Conservation (phyloP, 2,329 filamentous ascomycete species). For the Hypocreales sp. region DNA sequence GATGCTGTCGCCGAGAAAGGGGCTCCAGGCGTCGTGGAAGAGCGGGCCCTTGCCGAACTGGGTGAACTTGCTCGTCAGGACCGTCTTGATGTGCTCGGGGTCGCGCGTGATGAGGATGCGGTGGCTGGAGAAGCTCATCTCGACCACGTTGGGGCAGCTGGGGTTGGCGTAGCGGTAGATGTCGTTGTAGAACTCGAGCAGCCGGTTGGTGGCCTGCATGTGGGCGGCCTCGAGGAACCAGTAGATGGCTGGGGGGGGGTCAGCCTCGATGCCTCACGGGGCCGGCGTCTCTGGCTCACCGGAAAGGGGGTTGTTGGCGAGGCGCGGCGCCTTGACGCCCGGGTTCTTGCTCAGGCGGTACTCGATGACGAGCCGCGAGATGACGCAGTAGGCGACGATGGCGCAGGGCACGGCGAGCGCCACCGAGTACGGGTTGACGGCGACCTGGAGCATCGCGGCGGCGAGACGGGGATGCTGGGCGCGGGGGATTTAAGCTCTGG, state of each 20-base stretch:
- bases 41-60: slow-evolving; percentile 70
- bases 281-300: slow-evolving; percentile 2
- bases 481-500: too few species aligned
- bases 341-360: slow-evolving; percentile 3
- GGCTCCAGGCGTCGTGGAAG: slow-evolving; percentile 62
- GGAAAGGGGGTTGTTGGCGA: slow-evolving; percentile 4
- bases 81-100: slow-evolving; percentile 79
- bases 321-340: slow-evolving; percentile 3
- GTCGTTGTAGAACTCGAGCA: slow-evolving; percentile 5
- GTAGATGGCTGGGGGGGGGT: background rate
- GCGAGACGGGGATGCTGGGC: background rate
- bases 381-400: slow-evolving; percentile 2
- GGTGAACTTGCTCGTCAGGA: slow-evolving; percentile 71
- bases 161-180: slow-evolving; percentile 3
- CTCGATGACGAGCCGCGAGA: slow-evolving; percentile 2
- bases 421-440: slow-evolving; percentile 1
- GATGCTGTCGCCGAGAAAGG: slow-evolving; percentile 61
- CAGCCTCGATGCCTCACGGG: background rate
- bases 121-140: slow-evolving; percentile 35
- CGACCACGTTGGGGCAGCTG: slow-evolving; percentile 18
- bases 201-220: slow-evolving; percentile 7
- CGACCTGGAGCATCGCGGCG: slow-evolving; percentile 2
- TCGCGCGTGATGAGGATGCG: slow-evolving; percentile 66
- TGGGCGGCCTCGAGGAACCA: slow-evolving; percentile 2
- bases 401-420: slow-evolving; percentile 4